phyloP scores from a whole-genome alignment of 768 basidiomycete species.

The Agaricus blazei region DNA sequence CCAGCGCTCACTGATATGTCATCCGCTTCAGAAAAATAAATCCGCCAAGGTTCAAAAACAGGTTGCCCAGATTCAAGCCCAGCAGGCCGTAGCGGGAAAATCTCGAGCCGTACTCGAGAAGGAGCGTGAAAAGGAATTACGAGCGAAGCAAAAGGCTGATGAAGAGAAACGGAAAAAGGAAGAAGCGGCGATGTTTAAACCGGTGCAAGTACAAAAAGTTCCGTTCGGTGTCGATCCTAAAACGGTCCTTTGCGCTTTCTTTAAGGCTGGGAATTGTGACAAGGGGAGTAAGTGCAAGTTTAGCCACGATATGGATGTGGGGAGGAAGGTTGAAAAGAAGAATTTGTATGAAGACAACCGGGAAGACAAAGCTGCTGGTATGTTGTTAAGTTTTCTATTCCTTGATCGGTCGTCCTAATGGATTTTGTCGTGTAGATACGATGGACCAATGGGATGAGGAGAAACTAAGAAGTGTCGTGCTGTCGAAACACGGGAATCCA shows the following conservation, averaged over 20 bases:
- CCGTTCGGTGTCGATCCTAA: slow-evolving; percentile 97
- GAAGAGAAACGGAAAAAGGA: slow-evolving; percentile 84
- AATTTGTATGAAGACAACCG: slow-evolving; percentile 88
- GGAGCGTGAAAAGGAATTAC: slow-evolving; percentile 77
- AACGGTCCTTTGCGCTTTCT: slow-evolving; percentile 88
- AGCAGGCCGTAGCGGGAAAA: slow-evolving; percentile 71
- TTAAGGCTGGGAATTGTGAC: slow-evolving; percentile 88
- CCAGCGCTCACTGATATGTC: slow-evolving; percentile 3
- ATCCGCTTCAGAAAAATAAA: slow-evolving; percentile 74
- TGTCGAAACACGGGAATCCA: slow-evolving; percentile 86
- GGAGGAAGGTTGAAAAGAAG: slow-evolving; percentile 91
- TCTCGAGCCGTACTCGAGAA: slow-evolving; percentile 76
- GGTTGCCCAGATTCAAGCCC: slow-evolving; percentile 74
- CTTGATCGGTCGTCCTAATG: not conserved
- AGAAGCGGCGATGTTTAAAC: slow-evolving; percentile 78
- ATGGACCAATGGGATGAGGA: slow-evolving; percentile 99
- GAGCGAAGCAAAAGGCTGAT: slow-evolving; percentile 69
- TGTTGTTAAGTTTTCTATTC: slow-evolving; percentile 17
- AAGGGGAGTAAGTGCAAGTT: slow-evolving; percentile 97
- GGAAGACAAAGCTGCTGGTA: slow-evolving; percentile 75
- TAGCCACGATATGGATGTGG: slow-evolving; percentile 88
- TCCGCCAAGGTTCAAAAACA: slow-evolving; percentile 89
- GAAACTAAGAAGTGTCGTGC: slow-evolving; percentile 83
- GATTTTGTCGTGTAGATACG: slow-evolving; percentile 53
- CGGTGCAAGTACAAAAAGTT: slow-evolving; percentile 78